Base-by-base conservation (phyloP, 2,329 filamentous ascomycete species). In the Paraconiothyrium brasiliense region DNA sequence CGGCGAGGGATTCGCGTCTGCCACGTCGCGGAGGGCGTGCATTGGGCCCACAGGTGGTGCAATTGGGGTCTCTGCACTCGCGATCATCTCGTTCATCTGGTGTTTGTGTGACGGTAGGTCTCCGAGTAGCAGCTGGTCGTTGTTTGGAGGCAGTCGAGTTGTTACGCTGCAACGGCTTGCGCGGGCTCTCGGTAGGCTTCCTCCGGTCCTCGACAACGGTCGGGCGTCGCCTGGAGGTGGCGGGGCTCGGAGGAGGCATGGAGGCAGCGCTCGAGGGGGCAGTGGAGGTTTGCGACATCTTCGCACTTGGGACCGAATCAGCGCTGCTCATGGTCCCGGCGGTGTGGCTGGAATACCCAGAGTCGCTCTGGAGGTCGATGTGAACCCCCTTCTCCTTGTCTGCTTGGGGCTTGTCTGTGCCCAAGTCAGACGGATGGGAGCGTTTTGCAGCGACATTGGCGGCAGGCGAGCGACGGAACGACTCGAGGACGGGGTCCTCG, bases 291-390 rank as follows among this genome's bases (percentile, higher is more conserved):
- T 70, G 69, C 57, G 71, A 70, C 59, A 63, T 66, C 58, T 70
- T 67, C 64, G 71, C 69, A 75, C 78, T 79, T 79, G 80, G 80
- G 67, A 76, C 80, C 72, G 84, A 84, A 81, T 84, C 78, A 82
- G 83, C 82, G 79, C 83, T 83, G 71, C 75, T 78, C 76, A 82
- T 79, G 64, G 84, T 83, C 65, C 83, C 82, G 67, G 81, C 82
- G 70, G 85, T 86, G 71, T 83, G 82, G 79, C 85, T 88, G 65
- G 85, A 87, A 80, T 88, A 88, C 70, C 86, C 86, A 67, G 86
- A 88, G 78, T 89, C 87, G 78, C 84, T 87, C 68, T 83, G 82
- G 71, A 80, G 79, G 75, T 86, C 83, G 62, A 80, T 77, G 67
- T 76, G 76, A 65, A 67, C 58, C 60, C 66, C 68, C 60, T 70